phyloP scores from a whole-genome alignment of 192 early-diverging fungal genomes.

The Rhizophagus clarus region DNA sequence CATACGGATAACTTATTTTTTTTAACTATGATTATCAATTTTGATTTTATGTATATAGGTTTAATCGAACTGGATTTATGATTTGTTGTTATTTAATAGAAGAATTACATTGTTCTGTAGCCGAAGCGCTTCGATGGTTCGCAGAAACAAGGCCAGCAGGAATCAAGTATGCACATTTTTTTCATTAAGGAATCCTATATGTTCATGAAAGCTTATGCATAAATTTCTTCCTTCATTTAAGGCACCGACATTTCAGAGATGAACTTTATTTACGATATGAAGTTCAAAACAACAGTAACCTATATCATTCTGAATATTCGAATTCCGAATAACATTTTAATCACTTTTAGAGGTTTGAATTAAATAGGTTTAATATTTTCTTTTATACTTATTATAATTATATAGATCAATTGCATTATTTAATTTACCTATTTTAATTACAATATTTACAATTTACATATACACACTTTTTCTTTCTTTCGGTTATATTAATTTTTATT shows the following conservation, averaged over 20 bases:
- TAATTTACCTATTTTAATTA: no score
- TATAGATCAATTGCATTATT: no score
- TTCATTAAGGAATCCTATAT: not conserved
- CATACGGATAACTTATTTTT: not conserved
- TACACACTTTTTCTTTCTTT: no score
- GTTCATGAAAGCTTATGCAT: not conserved
- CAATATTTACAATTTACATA: no score
- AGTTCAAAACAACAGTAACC: slow-evolving; percentile 16
- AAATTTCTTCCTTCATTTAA: slow-evolving; percentile 21
- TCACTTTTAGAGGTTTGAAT: not conserved
- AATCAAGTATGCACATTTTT: slow-evolving; percentile 41
- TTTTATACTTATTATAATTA: no score
- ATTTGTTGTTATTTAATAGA: slow-evolving; percentile 60
- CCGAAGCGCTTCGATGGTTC: slow-evolving; percentile 52
- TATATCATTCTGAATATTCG: slow-evolving; percentile 4
- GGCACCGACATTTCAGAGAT: slow-evolving; percentile 59
- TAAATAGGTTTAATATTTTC: no score
- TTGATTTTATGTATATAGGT: slow-evolving; percentile 36
- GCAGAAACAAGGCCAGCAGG: slow-evolving; percentile 48
- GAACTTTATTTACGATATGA: slow-evolving; percentile 59
- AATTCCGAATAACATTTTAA: not conserved
- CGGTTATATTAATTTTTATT: no score
- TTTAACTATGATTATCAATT: not conserved
- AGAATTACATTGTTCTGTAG: slow-evolving; percentile 46
- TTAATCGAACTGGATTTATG: slow-evolving; percentile 60